These are phyloP conservation scores for Asterophora lycoperdoides DNA, from an alignment of 768 basidiomycete species.

Conservation along the genomic window DNA sequence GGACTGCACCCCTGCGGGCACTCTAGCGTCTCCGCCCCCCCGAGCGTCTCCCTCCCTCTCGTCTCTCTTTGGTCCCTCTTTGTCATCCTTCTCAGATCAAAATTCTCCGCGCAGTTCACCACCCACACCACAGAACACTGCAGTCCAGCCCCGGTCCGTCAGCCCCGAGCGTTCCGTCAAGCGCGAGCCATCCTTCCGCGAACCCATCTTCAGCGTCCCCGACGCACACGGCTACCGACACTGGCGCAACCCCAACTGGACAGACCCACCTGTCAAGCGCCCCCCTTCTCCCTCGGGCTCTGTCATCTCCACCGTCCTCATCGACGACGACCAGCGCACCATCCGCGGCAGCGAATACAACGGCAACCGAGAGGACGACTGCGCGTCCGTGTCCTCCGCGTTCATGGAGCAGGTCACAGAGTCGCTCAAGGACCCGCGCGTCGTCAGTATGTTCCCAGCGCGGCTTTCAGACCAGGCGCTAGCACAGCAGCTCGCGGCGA, in stretches of 20 bases:
- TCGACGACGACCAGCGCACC: constrained; percentile 23
- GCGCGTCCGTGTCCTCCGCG: constrained; percentile 11
- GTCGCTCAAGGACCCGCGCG: constrained; percentile 16
- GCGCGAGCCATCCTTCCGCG: background rate
- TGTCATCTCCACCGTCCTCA: constrained; percentile 21
- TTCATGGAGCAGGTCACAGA: constrained; percentile 15
- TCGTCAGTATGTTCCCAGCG: constrained; percentile 23
- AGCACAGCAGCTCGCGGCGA: constrained; percentile 23
- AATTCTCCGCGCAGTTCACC: constrained; percentile 8
- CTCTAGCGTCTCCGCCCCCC: background rate
- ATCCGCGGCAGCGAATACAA: constrained; percentile 13
- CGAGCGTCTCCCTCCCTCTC: background rate
- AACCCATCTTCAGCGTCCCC: constrained; percentile 13
- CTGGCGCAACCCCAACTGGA: constrained; percentile 32
- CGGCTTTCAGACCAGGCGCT: constrained; percentile 21
- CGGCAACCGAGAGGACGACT: constrained; percentile 3
- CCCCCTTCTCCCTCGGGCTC: constrained; percentile 10
- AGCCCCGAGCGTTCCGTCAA: background rate
- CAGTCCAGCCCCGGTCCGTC: background rate
- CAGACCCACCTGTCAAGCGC: constrained; percentile 14
- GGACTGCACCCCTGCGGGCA: background rate
- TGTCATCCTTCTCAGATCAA: constrained; percentile 1
- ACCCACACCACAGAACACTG: background rate
- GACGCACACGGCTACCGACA: constrained; percentile 19
- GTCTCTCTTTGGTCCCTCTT: constrained; percentile 3